Conservation (phyloP, 2,329 filamentous ascomycete genomes). For the Hirsutella rhossiliensis region DNA sequence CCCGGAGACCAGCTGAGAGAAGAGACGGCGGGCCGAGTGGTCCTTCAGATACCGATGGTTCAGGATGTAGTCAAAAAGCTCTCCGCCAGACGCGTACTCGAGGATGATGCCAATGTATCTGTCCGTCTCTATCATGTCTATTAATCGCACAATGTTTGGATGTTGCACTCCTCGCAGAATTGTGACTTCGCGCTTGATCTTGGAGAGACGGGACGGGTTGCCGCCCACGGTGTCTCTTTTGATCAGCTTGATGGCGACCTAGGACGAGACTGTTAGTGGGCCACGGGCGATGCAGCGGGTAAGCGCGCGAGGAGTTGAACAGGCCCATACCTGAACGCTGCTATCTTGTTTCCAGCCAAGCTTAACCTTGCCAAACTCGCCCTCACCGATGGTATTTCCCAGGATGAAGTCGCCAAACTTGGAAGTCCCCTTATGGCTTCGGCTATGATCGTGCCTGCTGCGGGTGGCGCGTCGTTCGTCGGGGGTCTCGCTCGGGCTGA, state of each 20-base stretch:
- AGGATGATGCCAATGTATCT: slow-evolving; percentile 96
- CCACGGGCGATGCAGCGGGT: background rate
- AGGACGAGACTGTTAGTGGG: slow-evolving; percentile 8
- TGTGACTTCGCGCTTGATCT: slow-evolving; percentile 94
- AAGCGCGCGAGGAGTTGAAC: background rate
- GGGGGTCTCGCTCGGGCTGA: slow-evolving; percentile 28
- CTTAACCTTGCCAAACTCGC: slow-evolving; percentile 98
- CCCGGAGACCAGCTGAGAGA: slow-evolving; percentile 90
- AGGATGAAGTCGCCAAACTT: slow-evolving; percentile 94
- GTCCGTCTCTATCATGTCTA: slow-evolving; percentile 98
- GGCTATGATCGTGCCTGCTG: slow-evolving; percentile 47
- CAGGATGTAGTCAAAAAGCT: slow-evolving; percentile 96
- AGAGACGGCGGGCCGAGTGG: slow-evolving; percentile 75
- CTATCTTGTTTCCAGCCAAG: slow-evolving; percentile 96
- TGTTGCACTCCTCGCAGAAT: slow-evolving; percentile 83
- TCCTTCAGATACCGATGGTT: slow-evolving; percentile 96
- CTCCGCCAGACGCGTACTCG: slow-evolving; percentile 94
- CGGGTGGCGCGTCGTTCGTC: slow-evolving; percentile 37
- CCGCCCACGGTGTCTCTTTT: slow-evolving; percentile 79
- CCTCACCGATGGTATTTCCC: slow-evolving; percentile 91
- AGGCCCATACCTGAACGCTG: slow-evolving; percentile 56
- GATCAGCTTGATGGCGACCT: slow-evolving; percentile 97
- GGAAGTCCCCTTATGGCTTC: slow-evolving; percentile 50
- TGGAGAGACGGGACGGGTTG: slow-evolving; percentile 81
- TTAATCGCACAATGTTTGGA: slow-evolving; percentile 90